phyloP scores from a whole-genome alignment of 805 yeast species.

The Blastobotrys parvus region DNA sequence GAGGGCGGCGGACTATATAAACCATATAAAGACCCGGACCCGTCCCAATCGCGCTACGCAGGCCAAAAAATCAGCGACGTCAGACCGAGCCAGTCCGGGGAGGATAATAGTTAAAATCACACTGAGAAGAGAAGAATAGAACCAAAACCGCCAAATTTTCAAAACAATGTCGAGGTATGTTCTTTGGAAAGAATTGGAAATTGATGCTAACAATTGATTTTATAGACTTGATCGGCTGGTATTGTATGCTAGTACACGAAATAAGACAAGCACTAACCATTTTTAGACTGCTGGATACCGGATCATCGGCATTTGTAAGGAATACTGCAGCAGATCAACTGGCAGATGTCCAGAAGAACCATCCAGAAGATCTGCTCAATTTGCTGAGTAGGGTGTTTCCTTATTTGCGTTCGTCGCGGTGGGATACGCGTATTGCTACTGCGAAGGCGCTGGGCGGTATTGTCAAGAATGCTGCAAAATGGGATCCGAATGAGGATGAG shows the following conservation, averaged over 20 bases:
- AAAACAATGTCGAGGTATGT: too few relatives aligned
- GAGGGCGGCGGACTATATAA: too few relatives aligned
- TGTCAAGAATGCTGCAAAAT: constrained; percentile 61
- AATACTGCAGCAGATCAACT: constrained; percentile 96
- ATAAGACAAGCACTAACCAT: neutral
- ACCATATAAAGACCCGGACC: too few relatives aligned
- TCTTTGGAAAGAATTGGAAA: too few relatives aligned
- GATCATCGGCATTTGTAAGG: constrained; percentile 86
- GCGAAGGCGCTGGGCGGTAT: constrained; percentile 94
- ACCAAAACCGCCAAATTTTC: too few relatives aligned
- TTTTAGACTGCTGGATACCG: constrained; percentile 61
- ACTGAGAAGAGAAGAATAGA: too few relatives aligned
- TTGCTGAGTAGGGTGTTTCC: constrained; percentile 87
- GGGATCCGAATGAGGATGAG: constrained; percentile 65
- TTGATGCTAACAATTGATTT: too few relatives aligned
- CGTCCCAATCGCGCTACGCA: too few relatives aligned
- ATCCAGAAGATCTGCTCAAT: constrained; percentile 84
- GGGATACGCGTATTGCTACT: constrained; percentile 96
- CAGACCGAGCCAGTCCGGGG: too few relatives aligned
- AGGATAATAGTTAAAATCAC: too few relatives aligned
- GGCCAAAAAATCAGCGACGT: too few relatives aligned
- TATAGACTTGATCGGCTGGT: constrained; percentile 49
- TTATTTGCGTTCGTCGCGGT: constrained; percentile 66
- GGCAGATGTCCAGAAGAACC: constrained; percentile 86
- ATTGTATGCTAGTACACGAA: constrained; percentile 23